phyloP scores from a whole-genome alignment of 2,329 filamentous ascomycete genomes.

The Calonectria pauciramosa region DNA sequence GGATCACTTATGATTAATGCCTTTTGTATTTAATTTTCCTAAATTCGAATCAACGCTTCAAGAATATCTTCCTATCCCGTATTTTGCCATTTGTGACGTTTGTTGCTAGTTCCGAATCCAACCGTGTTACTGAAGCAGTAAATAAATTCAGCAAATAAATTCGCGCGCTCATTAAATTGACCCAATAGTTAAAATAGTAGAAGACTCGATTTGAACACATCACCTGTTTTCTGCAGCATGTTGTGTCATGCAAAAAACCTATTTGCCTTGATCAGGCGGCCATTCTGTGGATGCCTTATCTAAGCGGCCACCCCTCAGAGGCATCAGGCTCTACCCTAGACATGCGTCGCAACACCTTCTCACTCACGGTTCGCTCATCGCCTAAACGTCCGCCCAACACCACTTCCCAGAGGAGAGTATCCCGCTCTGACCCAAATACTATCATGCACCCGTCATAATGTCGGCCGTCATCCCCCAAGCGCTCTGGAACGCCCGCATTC shows the following conservation, averaged over 20 bases:
- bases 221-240: neutral
- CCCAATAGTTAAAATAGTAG: no score
- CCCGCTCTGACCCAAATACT: neutral
- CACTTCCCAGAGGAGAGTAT: neutral
- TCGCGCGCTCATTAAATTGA: neutral
- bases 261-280: slow-evolving; percentile 15
- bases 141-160: neutral
- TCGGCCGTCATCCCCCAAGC: slow-evolving; percentile 56
- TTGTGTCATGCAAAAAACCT: neutral
- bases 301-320: slow-evolving; percentile 12
- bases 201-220: neutral
- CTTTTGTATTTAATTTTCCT: slow-evolving; percentile 15
- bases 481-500: slow-evolving; percentile 69
- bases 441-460: slow-evolving; percentile 44
- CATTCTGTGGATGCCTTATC: slow-evolving; percentile 21
- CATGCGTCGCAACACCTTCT: neutral
- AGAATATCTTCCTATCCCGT: neutral
- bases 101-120: neutral
- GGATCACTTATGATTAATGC: slow-evolving; percentile 33
- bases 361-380: neutral
- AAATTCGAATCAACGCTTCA: slow-evolving; percentile 21
- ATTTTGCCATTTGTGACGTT: neutral
- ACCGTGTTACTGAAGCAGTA: neutral
- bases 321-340: slow-evolving; percentile 22
- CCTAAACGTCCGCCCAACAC: neutral